These are phyloP conservation scores for Leccinum disarticulatum DNA, from an alignment of 768 basidiomycete genomes.

Conservation along the genomic window DNA sequence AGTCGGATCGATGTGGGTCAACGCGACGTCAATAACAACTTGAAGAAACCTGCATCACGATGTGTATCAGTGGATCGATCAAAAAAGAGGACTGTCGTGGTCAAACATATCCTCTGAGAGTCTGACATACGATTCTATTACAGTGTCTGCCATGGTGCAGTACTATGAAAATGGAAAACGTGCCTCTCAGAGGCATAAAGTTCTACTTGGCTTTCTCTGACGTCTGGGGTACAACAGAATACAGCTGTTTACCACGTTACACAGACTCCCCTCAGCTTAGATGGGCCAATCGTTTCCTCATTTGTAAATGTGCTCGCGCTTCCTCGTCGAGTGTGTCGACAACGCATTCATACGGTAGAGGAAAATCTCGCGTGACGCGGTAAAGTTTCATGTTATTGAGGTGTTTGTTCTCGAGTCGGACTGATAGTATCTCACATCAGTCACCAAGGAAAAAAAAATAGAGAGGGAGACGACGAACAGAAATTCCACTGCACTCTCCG, in stretches of 20 bases:
- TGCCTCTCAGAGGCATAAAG: neutral
- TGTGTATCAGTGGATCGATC: neutral
- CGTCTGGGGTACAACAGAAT: neutral
- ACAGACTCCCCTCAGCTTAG: slow-evolving; percentile 15
- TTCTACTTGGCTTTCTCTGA: neutral
- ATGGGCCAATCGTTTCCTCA: slow-evolving; percentile 19
- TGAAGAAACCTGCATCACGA: neutral
- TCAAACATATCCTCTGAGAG: neutral
- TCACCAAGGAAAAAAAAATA: neutral
- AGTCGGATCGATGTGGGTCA: neutral
- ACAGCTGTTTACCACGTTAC: neutral
- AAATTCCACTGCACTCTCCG: slow-evolving; percentile 92
- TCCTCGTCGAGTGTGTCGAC: slow-evolving; percentile 49
- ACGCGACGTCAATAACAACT: neutral
- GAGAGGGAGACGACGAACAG: slow-evolving; percentile 46
- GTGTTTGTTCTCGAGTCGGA: slow-evolving; percentile 88
- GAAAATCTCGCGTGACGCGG: slow-evolving; percentile 82
- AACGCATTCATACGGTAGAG: slow-evolving; percentile 63
- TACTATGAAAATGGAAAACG: neutral
- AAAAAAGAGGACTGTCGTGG: neutral
- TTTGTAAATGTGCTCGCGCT: slow-evolving; percentile 15
- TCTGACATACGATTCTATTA: neutral
- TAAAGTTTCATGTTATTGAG: slow-evolving; percentile 92
- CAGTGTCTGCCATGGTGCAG: neutral
- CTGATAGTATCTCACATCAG: slow-evolving; percentile 32